Conservation (phyloP, 1,284 basidiomycete species). For the Malassezia caprae region DNA sequence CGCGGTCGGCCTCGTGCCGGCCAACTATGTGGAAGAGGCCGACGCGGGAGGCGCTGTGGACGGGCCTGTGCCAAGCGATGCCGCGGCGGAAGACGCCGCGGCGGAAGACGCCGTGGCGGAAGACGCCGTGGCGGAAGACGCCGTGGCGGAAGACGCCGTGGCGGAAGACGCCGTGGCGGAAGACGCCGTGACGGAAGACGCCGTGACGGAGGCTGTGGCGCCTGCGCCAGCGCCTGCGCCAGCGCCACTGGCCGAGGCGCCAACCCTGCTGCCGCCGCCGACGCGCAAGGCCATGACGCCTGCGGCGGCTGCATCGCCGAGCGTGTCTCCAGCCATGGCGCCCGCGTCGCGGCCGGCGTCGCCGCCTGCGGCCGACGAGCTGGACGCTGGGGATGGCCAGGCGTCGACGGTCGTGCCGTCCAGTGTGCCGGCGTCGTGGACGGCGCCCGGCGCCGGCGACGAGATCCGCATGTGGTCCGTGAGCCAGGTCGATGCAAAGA, state of each 20-base stretch:
- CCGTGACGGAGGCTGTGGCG: not conserved
- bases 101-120: not conserved
- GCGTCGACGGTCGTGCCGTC: slow-evolving; percentile 14
- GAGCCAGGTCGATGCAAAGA: slow-evolving; percentile 28
- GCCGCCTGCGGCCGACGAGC: slow-evolving; percentile 14
- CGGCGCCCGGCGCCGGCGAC: slow-evolving; percentile 28
- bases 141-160: not conserved
- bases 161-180: too few relatives aligned
- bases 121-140: not conserved
- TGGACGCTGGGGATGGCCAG: slow-evolving; percentile 29
- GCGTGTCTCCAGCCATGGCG: not conserved
- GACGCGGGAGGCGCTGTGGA: not conserved
- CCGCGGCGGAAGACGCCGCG: slow-evolving; percentile 26
- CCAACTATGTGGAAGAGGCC: slow-evolving; percentile 46
- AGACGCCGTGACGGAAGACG: too few relatives aligned
- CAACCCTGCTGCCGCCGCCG: not conserved
- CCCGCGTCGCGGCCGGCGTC: not conserved
- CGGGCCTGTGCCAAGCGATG: not conserved
- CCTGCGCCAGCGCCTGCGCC: not conserved
- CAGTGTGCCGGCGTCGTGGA: slow-evolving; percentile 24
- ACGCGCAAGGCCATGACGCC: not conserved
- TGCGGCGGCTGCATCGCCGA: not conserved
- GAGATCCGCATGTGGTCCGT: slow-evolving; percentile 48
- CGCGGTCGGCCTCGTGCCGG: slow-evolving; percentile 37
- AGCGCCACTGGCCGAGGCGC: not conserved